Conservation (phyloP, 1,284 basidiomycete genomes). For the Ceratobasidium sp. region DNA sequence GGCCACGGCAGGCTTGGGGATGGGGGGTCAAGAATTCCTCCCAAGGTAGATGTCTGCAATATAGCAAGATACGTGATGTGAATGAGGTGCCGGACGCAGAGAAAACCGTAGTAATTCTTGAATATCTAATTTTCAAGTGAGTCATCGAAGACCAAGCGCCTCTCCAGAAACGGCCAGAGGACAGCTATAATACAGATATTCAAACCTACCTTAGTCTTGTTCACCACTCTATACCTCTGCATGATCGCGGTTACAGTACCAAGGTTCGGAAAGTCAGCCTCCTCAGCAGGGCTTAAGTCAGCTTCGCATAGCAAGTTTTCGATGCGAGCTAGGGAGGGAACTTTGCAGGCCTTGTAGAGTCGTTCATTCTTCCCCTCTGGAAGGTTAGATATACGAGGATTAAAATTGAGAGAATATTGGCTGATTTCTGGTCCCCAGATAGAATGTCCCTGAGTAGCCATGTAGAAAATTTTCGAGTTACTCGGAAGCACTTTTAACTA, state of each 20-base stretch:
- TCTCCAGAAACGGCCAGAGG: not conserved
- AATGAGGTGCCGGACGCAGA: not conserved
- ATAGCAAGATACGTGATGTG: conserved; percentile 1
- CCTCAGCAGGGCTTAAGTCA: not conserved
- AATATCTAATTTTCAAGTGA: not conserved
- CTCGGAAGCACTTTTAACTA: not conserved
- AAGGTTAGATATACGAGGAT: not conserved
- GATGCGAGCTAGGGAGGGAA: not conserved
- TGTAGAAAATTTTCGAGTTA: not conserved
- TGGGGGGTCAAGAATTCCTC: not conserved
- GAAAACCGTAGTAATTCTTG: conserved; percentile 16
- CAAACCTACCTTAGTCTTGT: not conserved
- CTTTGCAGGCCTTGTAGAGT: not conserved
- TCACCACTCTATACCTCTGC: not conserved
- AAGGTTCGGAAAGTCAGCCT: not conserved
- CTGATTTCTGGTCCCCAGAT: not conserved
- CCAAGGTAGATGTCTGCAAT: not conserved
- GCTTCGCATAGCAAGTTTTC: not conserved
- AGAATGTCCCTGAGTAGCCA: not conserved
- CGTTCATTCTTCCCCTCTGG: not conserved
- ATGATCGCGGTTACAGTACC: not conserved
- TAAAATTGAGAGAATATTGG: not conserved
- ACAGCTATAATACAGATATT: not conserved
- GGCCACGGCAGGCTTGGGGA: not conserved
- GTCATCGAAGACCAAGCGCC: not conserved